Evolutionary conservation across 129 eudicot genomes (phyloP).

Genomic region (Gnaphalium uliginosum): DNA sequence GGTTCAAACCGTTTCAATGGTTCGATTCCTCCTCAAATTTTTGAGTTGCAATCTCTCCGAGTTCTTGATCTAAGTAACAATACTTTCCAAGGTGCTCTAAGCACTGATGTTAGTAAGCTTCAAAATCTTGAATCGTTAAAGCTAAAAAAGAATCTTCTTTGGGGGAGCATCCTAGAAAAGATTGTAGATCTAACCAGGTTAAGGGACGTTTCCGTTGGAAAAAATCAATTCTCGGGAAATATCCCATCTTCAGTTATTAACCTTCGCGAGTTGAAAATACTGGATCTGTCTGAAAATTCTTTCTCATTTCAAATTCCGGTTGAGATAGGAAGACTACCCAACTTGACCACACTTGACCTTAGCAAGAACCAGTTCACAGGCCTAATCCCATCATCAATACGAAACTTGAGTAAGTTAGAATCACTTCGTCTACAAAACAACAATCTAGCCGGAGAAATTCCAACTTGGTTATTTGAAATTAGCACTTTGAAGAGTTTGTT

Average conservation of each 20-base stretch:
- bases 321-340: constrained; percentile 38
- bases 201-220: constrained; percentile 23
- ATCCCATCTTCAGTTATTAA: constrained; percentile 36
- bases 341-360: constrained; percentile 38
- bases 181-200: neutral
- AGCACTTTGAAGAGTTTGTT: constrained; percentile 21
- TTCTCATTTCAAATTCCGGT: constrained; percentile 38
- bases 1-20: constrained; percentile 16
- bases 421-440: constrained; percentile 36
- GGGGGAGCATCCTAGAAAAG: neutral
- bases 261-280: constrained; percentile 21
- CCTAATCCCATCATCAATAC: constrained; percentile 35
- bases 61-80: neutral
- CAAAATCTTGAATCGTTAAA: neutral
- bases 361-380: constrained; percentile 45
- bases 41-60: constrained; percentile 20
- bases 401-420: constrained; percentile 29
- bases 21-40: constrained; percentile 30
- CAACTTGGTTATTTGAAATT: constrained; percentile 41
- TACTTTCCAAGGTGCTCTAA: neutral
- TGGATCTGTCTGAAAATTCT: constrained; percentile 38
- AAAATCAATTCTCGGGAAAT: constrained; percentile 39
- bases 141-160: neutral
- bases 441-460: constrained; percentile 40
- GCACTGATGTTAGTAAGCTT: neutral